A percentile compares a stretch with the other conserved stretches of the same genome.
Evolutionary conservation across 331 rosid genomes (phyloP).

Genomic region (Stylosanthes scabra): DNA sequence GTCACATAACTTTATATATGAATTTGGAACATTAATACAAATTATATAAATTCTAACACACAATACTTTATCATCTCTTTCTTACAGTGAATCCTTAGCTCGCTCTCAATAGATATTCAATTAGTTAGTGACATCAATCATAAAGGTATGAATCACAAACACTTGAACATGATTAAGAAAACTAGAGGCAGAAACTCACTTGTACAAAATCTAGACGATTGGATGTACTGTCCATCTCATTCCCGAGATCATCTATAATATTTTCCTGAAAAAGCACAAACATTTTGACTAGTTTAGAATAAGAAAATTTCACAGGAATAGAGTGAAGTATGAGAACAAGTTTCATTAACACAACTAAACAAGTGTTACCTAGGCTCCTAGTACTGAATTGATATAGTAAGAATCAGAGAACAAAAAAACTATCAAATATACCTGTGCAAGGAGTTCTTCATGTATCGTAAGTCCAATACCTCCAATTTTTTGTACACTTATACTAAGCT

Average conservation of each 20-base stretch:
- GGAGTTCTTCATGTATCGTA: conserved; percentile 96
- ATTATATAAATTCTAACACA: background rate
- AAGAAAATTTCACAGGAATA: conserved; percentile 5
- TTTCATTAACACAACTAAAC: conserved; percentile 15
- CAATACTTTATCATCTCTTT: background rate
- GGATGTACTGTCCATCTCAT: conserved; percentile 92
- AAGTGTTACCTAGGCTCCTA: conserved; percentile 17
- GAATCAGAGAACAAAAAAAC: background rate
- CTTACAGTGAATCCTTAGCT: background rate
- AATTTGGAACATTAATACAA: background rate
- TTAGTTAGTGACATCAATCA: conserved; percentile 9
- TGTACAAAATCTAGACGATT: conserved; percentile 97
- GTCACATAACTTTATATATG: background rate
- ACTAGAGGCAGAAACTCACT: conserved; percentile 58
- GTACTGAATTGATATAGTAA: conserved; percentile 22
- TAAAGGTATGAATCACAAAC: conserved; percentile 7
- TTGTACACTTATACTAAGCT: conserved; percentile 89
- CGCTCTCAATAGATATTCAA: background rate
- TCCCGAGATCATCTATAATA: conserved; percentile 68
- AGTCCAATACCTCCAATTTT: conserved; percentile 73
- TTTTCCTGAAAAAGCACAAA: conserved; percentile 53
- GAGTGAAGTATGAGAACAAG: conserved; percentile 14
- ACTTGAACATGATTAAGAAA: conserved; percentile 11
- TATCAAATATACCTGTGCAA: conserved; percentile 69
- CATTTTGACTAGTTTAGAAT: conserved; percentile 29